Conservation (phyloP, 2,329 filamentous ascomycete species). For the Fusarium paranaense region DNA sequence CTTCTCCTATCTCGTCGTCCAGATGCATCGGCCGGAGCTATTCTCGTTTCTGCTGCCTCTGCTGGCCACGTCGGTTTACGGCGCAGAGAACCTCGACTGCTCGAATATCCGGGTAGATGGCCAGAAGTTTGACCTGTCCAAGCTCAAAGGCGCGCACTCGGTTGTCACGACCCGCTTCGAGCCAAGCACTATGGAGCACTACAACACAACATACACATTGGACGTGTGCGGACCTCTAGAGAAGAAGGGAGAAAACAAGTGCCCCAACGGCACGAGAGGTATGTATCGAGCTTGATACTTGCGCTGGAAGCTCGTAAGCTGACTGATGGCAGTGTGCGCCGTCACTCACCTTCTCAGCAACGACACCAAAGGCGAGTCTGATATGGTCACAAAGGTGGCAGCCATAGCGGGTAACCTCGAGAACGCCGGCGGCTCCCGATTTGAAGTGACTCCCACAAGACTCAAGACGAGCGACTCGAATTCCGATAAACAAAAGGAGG, state of each 20-base stretch:
- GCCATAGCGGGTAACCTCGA: slow-evolving; percentile 80
- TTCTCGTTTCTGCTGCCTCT: slow-evolving; percentile 53
- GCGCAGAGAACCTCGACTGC: slow-evolving; percentile 69
- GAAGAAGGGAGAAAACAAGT: slow-evolving; percentile 71
- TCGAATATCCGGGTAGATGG: slow-evolving; percentile 69
- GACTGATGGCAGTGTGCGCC: slow-evolving; percentile 72
- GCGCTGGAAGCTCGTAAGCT: not conserved
- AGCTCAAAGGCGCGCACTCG: slow-evolving; percentile 75
- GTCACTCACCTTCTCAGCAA: slow-evolving; percentile 70
- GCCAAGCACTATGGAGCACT: slow-evolving; percentile 61
- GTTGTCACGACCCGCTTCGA: slow-evolving; percentile 70
- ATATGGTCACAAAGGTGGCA: slow-evolving; percentile 65
- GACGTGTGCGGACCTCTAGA: slow-evolving; percentile 79
- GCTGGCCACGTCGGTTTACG: slow-evolving; percentile 52
- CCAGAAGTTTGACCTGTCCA: slow-evolving; percentile 72
- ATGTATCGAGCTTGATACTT: slow-evolving; percentile 41
- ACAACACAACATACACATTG: slow-evolving; percentile 84
- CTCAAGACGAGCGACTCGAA: slow-evolving; percentile 74
- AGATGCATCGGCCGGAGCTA: slow-evolving; percentile 56
- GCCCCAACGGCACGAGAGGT: slow-evolving; percentile 78
- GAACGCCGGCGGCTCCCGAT: slow-evolving; percentile 64
- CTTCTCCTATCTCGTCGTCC: slow-evolving; percentile 24
- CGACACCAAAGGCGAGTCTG: slow-evolving; percentile 53
- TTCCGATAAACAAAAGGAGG: slow-evolving; percentile 75
- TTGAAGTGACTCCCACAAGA: slow-evolving; percentile 75